Conservation (phyloP, 129 eudicot genomes). For the Ambrosia artemisiifolia region DNA sequence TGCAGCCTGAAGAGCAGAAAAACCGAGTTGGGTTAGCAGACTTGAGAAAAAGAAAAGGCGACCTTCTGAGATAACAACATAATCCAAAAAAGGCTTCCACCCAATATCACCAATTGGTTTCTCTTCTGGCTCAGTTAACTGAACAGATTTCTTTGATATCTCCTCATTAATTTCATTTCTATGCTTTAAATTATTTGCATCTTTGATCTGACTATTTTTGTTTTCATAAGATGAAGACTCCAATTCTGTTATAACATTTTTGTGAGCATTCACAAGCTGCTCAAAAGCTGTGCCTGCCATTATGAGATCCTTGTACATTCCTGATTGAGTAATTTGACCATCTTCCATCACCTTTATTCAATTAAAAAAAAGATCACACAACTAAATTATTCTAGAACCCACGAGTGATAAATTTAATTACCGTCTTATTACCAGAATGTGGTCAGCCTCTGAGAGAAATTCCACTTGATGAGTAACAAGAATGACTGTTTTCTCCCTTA, state of each 20-base stretch:
- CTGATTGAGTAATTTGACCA: constrained; percentile 66
- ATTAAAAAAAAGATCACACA: neutral
- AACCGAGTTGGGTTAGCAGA: constrained; percentile 35
- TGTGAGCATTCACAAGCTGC: constrained; percentile 69
- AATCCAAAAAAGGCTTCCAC: constrained; percentile 60
- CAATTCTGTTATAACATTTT: constrained; percentile 36
- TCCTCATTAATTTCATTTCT: constrained; percentile 28
- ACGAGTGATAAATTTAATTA: neutral
- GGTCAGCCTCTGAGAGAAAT: constrained; percentile 62
- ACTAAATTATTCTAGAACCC: neutral
- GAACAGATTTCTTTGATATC: constrained; percentile 33
- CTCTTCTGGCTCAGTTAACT: constrained; percentile 67
- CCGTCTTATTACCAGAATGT: constrained; percentile 54
- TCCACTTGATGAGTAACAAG: constrained; percentile 93
- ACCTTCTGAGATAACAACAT: constrained; percentile 50
- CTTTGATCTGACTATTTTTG: constrained; percentile 10
- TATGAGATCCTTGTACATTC: constrained; percentile 56
- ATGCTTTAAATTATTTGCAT: constrained; percentile 24
- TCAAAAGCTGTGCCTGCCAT: constrained; percentile 62
- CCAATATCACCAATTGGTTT: constrained; percentile 49
- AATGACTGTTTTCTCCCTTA: constrained; percentile 56
- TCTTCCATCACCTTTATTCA: constrained; percentile 56
- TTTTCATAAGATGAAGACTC: constrained; percentile 33
- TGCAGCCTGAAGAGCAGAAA: constrained; percentile 54
- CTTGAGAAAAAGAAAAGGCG: constrained; percentile 1